Base-by-base conservation (phyloP, 1,284 basidiomycete genomes). In the Sparassis latifolia region DNA sequence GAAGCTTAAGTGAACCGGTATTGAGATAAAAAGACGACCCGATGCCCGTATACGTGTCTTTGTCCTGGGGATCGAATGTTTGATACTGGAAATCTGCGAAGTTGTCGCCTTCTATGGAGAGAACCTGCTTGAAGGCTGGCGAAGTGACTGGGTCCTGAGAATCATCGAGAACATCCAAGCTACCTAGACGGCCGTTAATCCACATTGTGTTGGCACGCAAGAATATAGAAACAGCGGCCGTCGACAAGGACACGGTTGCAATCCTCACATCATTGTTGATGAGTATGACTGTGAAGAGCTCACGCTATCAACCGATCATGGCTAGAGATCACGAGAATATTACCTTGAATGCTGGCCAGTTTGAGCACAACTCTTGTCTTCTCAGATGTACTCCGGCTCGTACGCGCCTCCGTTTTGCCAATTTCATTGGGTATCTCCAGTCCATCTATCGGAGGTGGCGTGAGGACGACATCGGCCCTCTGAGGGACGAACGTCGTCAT, bases 51-150 rank as follows among this genome's bases (percentile, higher is more conserved):
- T 92, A 90, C 1, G 76, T 75, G 33, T 80, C 73, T 48, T 59
- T 59, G 48, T 80, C 79, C 28, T 75, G 67, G 10, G 89, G 80
- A 66, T 96, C 90, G 68, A 86, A 96, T 0, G 94, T 99, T 69
- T 97, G 89, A 68, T 99, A 98, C 49, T 81, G 83, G 71, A 99
- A 94, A 66, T 97, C 91, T 29, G 94, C 96, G 44, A 99, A 83
- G 66, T 99, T 91, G 60, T 93, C 84, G 38, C 95, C 97, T 64
- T 99, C 92, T 50, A 99, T 99, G 32, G 92, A 90, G 50, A 99
- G 71, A 6, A 99, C 78, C 61, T 93, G 82, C 62, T 91, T 90
- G 74, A 96, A 97, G 50, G 85, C 79, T 1, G 81, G 75, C 20
- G 79, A 75, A 35, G 80, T 70, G 10, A 74, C 73, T 49, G 79